phyloP scores from a whole-genome alignment of 2,329 filamentous ascomycete species.

The Fusarium veterinarium region DNA sequence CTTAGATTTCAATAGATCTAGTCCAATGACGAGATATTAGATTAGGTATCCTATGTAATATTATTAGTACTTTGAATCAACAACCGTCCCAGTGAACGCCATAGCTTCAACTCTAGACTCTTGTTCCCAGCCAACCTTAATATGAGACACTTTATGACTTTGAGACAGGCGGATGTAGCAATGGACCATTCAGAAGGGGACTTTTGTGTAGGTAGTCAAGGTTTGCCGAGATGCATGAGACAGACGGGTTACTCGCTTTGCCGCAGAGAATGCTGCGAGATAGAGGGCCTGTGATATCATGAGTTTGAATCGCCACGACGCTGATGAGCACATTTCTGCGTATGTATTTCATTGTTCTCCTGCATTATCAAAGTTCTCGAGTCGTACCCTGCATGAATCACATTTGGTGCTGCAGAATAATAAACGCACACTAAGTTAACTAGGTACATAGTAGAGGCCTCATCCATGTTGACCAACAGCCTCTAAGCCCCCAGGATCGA shows the following conservation, averaged over 20 bases:
- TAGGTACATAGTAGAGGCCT: neutral
- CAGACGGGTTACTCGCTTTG: slow-evolving; percentile 12
- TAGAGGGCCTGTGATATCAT: slow-evolving; percentile 2
- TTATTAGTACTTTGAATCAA: neutral
- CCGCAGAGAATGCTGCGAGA: slow-evolving; percentile 10
- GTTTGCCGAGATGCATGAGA: slow-evolving; percentile 12
- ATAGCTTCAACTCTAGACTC: neutral
- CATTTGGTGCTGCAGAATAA: slow-evolving; percentile 27
- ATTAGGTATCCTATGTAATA: neutral
- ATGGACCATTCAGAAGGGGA: neutral
- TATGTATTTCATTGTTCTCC: neutral
- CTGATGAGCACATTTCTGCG: slow-evolving; percentile 19
- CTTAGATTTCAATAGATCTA: neutral
- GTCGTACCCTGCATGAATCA: slow-evolving; percentile 46
- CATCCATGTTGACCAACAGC: slow-evolving; percentile 15
- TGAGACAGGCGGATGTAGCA: slow-evolving; percentile 8
- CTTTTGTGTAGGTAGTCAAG: slow-evolving; percentile 4
- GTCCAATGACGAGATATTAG: neutral
- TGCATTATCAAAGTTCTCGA: slow-evolving; percentile 21
- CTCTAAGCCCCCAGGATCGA: slow-evolving; percentile 1
- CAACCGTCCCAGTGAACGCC: neutral
- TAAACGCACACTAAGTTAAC: neutral
- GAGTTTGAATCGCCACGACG: neutral
- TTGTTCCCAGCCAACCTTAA: neutral
- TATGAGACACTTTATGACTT: slow-evolving; percentile 4